phyloP scores from a whole-genome alignment of 2,329 filamentous ascomycete genomes.

The Ophiocordyceps camponoti-floridani region DNA sequence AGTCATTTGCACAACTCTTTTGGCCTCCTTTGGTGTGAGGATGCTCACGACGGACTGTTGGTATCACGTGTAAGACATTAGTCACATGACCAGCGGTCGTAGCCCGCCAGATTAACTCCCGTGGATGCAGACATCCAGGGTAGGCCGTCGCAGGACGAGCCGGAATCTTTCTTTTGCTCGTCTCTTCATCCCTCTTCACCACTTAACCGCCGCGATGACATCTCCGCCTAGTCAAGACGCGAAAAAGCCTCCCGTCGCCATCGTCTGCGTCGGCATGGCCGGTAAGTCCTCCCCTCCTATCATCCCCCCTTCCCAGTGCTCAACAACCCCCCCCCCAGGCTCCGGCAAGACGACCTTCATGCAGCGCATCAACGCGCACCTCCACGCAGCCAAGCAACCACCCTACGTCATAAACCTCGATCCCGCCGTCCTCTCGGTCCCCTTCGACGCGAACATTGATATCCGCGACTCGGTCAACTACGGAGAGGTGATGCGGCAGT shows the following conservation, averaged over 20 bases:
- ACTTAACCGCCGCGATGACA: conserved; percentile 9
- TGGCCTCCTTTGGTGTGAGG: no score
- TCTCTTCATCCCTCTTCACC: neutral
- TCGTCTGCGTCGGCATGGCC: conserved; percentile 96
- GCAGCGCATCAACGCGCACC: conserved; percentile 89
- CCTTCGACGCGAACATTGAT: conserved; percentile 95
- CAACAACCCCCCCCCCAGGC: conserved; percentile 25
- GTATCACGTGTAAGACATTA: no score
- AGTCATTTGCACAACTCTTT: no score
- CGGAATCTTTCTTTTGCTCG: no score
- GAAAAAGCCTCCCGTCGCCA: conserved; percentile 21
- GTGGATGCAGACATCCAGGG: no score
- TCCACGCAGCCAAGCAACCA: conserved; percentile 61
- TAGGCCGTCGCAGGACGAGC: no score
- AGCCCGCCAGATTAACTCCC: no score
- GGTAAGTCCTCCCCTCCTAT: conserved; percentile 27
- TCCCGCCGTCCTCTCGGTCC: conserved; percentile 80
- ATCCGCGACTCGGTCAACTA: conserved; percentile 99
- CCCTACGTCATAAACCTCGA: conserved; percentile 97
- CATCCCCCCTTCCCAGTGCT: neutral
- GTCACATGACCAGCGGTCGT: no score
- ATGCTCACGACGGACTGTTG: no score
- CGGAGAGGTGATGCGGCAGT: conserved; percentile 99
- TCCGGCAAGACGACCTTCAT: conserved; percentile 99
- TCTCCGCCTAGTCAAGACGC: conserved; percentile 13